Conservation (phyloP, 1,139 yeast species). For the Lizanozyma gosingica region DNA sequence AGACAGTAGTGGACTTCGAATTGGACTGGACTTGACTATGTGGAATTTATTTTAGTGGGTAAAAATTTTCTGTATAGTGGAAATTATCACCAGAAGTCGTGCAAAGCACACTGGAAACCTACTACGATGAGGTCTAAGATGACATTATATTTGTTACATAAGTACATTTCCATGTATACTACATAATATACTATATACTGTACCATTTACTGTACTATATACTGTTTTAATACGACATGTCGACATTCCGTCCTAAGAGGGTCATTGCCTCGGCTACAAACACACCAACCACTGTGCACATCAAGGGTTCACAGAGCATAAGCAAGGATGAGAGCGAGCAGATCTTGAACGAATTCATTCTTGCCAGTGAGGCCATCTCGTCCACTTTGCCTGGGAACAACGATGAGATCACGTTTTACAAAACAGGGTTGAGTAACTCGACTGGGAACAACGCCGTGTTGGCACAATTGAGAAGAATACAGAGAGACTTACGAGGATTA, state of each 20-base stretch:
- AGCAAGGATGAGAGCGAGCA: slow-evolving; percentile 26
- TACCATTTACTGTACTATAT: too few species aligned
- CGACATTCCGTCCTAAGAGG: slow-evolving; percentile 22
- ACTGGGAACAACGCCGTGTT: slow-evolving; percentile 26
- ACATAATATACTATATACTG: too few species aligned
- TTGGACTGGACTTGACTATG: too few species aligned
- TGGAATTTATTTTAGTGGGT: not conserved
- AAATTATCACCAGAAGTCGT: not conserved
- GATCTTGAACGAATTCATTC: slow-evolving; percentile 28
- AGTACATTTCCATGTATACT: too few species aligned
- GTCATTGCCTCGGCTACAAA: slow-evolving; percentile 31
- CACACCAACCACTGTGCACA: slow-evolving; percentile 29
- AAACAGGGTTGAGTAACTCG: slow-evolving; percentile 16
- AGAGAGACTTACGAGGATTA: slow-evolving; percentile 63
- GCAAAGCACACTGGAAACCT: too few species aligned
- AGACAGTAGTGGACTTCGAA: too few species aligned
- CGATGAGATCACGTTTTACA: slow-evolving; percentile 4
- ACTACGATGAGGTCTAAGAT: too few species aligned
- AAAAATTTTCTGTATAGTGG: not conserved
- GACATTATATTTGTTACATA: too few species aligned
- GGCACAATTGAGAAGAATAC: slow-evolving; percentile 36
- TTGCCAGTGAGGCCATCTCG: slow-evolving; percentile 21
- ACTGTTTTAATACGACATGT: too few species aligned
- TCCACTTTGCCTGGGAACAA: slow-evolving; percentile 12
- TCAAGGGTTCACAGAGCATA: slow-evolving; percentile 13